Conservation (phyloP, 495 filamentous ascomycete species). For the Annulohypoxylon moriforme region DNA sequence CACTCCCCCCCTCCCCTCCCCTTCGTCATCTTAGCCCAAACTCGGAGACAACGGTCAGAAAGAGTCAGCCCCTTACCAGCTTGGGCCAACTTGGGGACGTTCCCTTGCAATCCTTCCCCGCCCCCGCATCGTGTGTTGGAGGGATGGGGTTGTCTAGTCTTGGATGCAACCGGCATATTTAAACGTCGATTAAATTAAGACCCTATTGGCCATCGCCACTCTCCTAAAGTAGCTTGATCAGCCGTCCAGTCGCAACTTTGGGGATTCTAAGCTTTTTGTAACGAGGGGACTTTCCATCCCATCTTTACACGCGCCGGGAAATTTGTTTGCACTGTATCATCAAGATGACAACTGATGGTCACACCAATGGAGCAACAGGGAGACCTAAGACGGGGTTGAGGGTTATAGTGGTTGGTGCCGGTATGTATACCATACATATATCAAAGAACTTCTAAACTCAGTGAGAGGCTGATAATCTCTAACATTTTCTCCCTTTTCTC, state of each 20-base stretch:
- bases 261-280: slow-evolving; percentile 19
- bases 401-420: slow-evolving; percentile 66
- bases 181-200: slow-evolving; percentile 28
- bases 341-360: slow-evolving; percentile 38
- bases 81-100: slow-evolving; percentile 5
- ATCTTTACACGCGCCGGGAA: slow-evolving; percentile 16
- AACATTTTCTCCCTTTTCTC: neutral
- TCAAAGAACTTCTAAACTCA: neutral
- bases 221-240: slow-evolving; percentile 25
- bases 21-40: neutral
- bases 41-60: slow-evolving; percentile 21
- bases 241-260: slow-evolving; percentile 28
- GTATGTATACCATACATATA: slow-evolving; percentile 31
- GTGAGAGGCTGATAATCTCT: neutral
- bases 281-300: slow-evolving; percentile 24
- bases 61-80: slow-evolving; percentile 9
- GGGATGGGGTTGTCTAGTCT: slow-evolving; percentile 24
- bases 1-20: neutral
- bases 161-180: slow-evolving; percentile 37
- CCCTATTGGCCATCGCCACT: slow-evolving; percentile 25
- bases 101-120: slow-evolving; percentile 30
- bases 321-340: slow-evolving; percentile 21
- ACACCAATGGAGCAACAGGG: slow-evolving; percentile 27
- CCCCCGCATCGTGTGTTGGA: slow-evolving; percentile 33
- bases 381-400: slow-evolving; percentile 62